A percentile compares a stretch with the other conserved stretches of the same genome.
phyloP scores from a whole-genome alignment of 2,329 filamentous ascomycete species.

The Biscogniauxia sp. region DNA sequence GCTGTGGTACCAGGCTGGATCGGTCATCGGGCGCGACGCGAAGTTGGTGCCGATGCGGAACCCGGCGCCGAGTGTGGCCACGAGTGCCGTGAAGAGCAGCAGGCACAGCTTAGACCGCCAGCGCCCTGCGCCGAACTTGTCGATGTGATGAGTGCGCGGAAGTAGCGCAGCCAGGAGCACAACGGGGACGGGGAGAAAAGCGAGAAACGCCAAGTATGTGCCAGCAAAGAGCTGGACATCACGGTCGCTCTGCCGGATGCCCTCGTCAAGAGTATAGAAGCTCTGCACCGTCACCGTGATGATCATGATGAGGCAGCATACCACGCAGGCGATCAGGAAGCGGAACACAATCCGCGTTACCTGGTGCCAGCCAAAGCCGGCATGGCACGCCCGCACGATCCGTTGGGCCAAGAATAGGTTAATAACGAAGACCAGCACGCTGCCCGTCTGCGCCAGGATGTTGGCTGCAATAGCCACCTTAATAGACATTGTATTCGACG shows the following conservation, averaged over 20 bases:
- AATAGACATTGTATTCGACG: slow-evolving; percentile 39
- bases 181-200: slow-evolving; percentile 49
- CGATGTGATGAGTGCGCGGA: slow-evolving; percentile 43
- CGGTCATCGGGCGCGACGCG: slow-evolving; percentile 43
- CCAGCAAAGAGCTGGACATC: slow-evolving; percentile 62
- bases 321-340: slow-evolving; percentile 56
- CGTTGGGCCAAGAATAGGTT: slow-evolving; percentile 78
- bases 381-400: slow-evolving; percentile 71
- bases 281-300: slow-evolving; percentile 62
- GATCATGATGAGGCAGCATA: slow-evolving; percentile 61
- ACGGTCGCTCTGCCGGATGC: slow-evolving; percentile 51
- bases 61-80: slow-evolving; percentile 67
- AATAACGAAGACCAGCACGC: slow-evolving; percentile 72
- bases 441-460: slow-evolving; percentile 71
- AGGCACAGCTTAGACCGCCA: slow-evolving; percentile 66
- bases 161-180: slow-evolving; percentile 50
- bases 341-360: slow-evolving; percentile 52
- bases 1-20: slow-evolving; percentile 68
- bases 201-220: slow-evolving; percentile 60
- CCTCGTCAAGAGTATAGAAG: slow-evolving; percentile 62
- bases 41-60: slow-evolving; percentile 65
- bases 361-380: slow-evolving; percentile 66
- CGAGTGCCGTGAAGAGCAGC: slow-evolving; percentile 53
- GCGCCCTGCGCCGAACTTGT: slow-evolving; percentile 65
- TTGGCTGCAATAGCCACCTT: slow-evolving; percentile 56